Conservation (phyloP, 2,329 filamentous ascomycete species). For the Neospermospora avenae region DNA sequence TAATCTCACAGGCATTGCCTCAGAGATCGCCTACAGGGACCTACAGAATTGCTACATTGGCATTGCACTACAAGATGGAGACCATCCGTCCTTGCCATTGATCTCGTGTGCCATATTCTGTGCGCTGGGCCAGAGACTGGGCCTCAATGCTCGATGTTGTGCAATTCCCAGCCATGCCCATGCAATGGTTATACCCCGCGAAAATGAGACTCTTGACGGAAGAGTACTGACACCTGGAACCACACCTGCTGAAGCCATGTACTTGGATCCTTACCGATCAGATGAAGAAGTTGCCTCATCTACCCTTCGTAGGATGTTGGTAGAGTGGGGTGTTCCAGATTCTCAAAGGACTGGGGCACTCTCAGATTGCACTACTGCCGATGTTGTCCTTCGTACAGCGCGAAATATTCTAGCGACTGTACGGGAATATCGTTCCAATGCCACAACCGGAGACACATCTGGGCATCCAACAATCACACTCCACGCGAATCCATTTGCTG, state of each 20-base stretch:
- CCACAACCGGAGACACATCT: conserved; percentile 26
- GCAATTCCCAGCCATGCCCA: conserved; percentile 84
- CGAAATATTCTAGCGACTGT: conserved; percentile 79
- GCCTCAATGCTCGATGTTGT: conserved; percentile 73
- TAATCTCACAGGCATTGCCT: conserved; percentile 68
- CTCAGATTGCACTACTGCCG: conserved; percentile 57
- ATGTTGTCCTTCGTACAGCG: conserved; percentile 71
- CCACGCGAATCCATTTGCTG: conserved; percentile 33
- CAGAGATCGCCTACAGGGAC: conserved; percentile 67
- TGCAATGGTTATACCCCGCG: conserved; percentile 65
- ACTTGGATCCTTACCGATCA: conserved; percentile 76
- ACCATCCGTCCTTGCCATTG: conserved; percentile 79
- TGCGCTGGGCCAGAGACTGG: conserved; percentile 69
- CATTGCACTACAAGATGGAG: conserved; percentile 67
- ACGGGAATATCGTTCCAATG: conserved; percentile 44
- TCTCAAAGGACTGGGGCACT: conserved; percentile 52
- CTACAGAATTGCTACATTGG: conserved; percentile 87
- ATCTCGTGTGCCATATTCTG: conserved; percentile 87
- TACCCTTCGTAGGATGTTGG: conserved; percentile 58
- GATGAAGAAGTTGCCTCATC: conserved; percentile 61
- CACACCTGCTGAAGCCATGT: conserved; percentile 57
- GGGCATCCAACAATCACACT: conserved; percentile 37
- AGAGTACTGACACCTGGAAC: conserved; percentile 38
- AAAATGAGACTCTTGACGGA: conserved; percentile 59
- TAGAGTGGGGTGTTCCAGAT: conserved; percentile 42